A percentile compares a stretch with the other conserved stretches of the same genome.
These are phyloP conservation scores for Fusarium haematococcum DNA, from an alignment of 2,329 filamentous ascomycete genomes.

Conservation along the genomic window DNA sequence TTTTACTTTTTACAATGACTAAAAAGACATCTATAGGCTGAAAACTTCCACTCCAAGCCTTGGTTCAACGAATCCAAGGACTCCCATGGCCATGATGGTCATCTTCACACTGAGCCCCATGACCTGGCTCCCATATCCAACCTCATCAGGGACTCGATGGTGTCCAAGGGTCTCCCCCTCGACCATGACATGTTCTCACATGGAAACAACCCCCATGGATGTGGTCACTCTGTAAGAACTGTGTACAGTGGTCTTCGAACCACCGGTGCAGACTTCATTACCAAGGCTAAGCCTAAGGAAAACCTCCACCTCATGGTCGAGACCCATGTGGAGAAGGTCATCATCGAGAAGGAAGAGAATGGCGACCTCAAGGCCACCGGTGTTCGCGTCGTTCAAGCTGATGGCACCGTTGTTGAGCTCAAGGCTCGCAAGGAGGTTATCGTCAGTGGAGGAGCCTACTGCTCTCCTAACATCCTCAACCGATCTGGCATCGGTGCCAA, in stretches of 20 bases:
- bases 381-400: conserved; percentile 55
- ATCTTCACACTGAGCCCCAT: conserved; percentile 67
- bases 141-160: conserved; percentile 65
- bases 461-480: conserved; percentile 63
- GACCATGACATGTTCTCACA: conserved; percentile 69
- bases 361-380: conserved; percentile 57
- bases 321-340: conserved; percentile 63
- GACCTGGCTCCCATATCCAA: conserved; percentile 70
- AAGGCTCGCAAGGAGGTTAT: conserved; percentile 54
- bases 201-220: conserved; percentile 64
- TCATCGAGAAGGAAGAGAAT: conserved; percentile 53
- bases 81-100: conserved; percentile 64
- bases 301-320: conserved; percentile 63
- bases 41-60: conserved; percentile 68
- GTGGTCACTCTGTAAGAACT: conserved; percentile 66
- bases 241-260: conserved; percentile 64
- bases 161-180: conserved; percentile 65
- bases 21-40: conserved; percentile 51
- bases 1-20: background rate
- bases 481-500: conserved; percentile 64
- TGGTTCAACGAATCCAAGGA: conserved; percentile 65
- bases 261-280: conserved; percentile 65
- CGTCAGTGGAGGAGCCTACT: conserved; percentile 61
- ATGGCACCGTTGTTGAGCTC: conserved; percentile 55
- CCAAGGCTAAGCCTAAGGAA: conserved; percentile 49